Evolutionary conservation across 2,329 filamentous ascomycete genomes (phyloP), one percentile per base, ranked within the genome.

Genomic region (Neobulgaria alba): DNA sequence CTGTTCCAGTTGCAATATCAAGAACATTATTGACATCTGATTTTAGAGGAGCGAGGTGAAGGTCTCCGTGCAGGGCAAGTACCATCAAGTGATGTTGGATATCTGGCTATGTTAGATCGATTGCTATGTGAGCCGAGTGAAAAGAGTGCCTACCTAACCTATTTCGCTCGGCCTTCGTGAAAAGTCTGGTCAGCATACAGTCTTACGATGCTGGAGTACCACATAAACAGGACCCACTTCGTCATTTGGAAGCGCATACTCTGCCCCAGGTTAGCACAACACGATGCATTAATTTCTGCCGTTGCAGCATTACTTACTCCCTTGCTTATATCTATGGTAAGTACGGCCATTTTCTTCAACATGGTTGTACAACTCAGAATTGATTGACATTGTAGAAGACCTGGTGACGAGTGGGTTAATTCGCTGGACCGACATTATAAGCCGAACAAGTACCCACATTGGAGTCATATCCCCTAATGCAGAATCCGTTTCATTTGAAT

Each of bases 171-270:
- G 7, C 12, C 23, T 26, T 26, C 23, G 12, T 12, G 23, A 12
- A 12, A 26, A 7, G 7, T 26, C 7, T 7, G 7, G 7, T 26
- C 23, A 26, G 23, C 12, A 12, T 12, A 7, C 23, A 7, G 7
- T 26, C 23, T 26, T 7, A 26, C 7, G 23, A 7, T 26, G 7
- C 23, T 7, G 10, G 7, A 33, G 30, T 15, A 35, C 8, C 10
- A 17, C 15, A 17, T 20, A 9, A 17, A 9, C n/a, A n/a, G 33
- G 8, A 39, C 39, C 29, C 2, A 45, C 47, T 33, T 43, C 43
- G 36, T 51, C 49, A 33, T 51, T 51, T 3, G 49, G 49, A 2
- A 51, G 37, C 5, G 36, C 30, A 26, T 51, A 51, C 33, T 50
- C 47, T 51, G 21, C 10, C 12, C 21, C 9, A 10, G 29, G 17